phyloP scores from a whole-genome alignment of 2,329 filamentous ascomycete genomes.

The Aspergillus fijiensis region DNA sequence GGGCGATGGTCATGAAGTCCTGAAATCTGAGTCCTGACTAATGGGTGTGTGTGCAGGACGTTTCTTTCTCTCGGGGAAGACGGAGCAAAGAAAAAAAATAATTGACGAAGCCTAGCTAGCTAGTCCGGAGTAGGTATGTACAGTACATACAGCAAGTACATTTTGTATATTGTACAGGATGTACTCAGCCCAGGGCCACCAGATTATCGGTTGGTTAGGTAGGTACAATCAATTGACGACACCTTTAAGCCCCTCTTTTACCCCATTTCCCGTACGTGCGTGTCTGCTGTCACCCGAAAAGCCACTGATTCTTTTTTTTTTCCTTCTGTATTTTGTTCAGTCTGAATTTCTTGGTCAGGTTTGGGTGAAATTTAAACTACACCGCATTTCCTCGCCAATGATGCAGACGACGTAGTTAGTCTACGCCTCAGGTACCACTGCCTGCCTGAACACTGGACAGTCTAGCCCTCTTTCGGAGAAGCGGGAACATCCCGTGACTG shows the following conservation, averaged over 20 bases:
- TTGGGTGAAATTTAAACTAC: not conserved
- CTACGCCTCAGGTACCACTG: not conserved
- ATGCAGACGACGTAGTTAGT: constrained; percentile 1
- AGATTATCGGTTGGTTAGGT: not conserved
- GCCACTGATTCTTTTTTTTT: not conserved
- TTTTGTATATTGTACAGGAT: too few species aligned
- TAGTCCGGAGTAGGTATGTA: too few species aligned
- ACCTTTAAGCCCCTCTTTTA: constrained; percentile 2
- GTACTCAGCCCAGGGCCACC: too few species aligned
- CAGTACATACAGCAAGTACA: too few species aligned
- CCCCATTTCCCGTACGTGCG: not conserved
- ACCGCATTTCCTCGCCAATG: not conserved
- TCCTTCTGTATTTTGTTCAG: not conserved
- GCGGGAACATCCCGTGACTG: constrained; percentile 32
- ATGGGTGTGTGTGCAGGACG: not conserved
- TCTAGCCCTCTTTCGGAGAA: not conserved
- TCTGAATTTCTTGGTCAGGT: constrained; percentile 5
- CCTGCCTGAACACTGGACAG: not conserved
- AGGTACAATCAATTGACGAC: not conserved
- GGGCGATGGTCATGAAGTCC: not conserved
- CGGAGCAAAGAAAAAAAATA: not conserved
- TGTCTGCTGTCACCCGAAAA: constrained; percentile 7
- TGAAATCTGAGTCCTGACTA: not conserved
- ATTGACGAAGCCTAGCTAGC: not conserved
- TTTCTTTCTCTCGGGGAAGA: not conserved